phyloP scores from a whole-genome alignment of 2,329 filamentous ascomycete species.

The Colletotrichum acutatum region DNA sequence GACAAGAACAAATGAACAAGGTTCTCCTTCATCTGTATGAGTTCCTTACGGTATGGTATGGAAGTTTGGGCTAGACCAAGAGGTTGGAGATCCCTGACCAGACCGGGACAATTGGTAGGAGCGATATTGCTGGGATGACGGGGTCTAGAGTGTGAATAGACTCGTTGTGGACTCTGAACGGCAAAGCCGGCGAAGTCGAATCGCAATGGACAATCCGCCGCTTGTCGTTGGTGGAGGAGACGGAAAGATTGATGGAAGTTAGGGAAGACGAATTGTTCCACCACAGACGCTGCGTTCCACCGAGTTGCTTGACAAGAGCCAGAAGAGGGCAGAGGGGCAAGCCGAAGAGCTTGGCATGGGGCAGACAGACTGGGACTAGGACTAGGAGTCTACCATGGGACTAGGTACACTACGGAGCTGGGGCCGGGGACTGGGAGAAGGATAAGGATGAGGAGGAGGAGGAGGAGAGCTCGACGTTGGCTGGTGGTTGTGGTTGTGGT shows the following conservation, averaged over 20 bases:
- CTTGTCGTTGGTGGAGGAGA: slow-evolving; percentile 38
- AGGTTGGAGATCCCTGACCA: slow-evolving; percentile 27
- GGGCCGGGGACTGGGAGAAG: background rate
- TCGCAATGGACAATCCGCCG: slow-evolving; percentile 21
- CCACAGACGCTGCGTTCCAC: slow-evolving; percentile 37
- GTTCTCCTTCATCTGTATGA: background rate
- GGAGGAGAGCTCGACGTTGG: background rate
- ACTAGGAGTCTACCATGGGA: background rate
- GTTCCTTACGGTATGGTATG: slow-evolving; percentile 1
- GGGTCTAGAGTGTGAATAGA: slow-evolving; percentile 12
- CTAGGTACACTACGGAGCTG: background rate
- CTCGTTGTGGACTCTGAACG: slow-evolving; percentile 25
- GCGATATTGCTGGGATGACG: slow-evolving; percentile 25
- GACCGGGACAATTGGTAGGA: slow-evolving; percentile 24
- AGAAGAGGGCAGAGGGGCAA: slow-evolving; percentile 27
- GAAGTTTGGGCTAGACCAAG: slow-evolving; percentile 18
- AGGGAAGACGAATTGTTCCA: slow-evolving; percentile 37
- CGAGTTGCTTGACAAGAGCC: slow-evolving; percentile 28
- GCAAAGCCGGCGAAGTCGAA: slow-evolving; percentile 20
- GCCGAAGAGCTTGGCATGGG: slow-evolving; percentile 33
- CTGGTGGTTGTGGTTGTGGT: background rate
- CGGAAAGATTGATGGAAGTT: slow-evolving; percentile 35
- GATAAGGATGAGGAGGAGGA: background rate
- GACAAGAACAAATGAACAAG: background rate
- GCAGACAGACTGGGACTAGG: slow-evolving; percentile 21